A percentile compares a stretch with the other conserved stretches of the same genome.
Conservation (phyloP, 1,284 basidiomycete genomes). For the Neotropicomus parvogracilis region DNA sequence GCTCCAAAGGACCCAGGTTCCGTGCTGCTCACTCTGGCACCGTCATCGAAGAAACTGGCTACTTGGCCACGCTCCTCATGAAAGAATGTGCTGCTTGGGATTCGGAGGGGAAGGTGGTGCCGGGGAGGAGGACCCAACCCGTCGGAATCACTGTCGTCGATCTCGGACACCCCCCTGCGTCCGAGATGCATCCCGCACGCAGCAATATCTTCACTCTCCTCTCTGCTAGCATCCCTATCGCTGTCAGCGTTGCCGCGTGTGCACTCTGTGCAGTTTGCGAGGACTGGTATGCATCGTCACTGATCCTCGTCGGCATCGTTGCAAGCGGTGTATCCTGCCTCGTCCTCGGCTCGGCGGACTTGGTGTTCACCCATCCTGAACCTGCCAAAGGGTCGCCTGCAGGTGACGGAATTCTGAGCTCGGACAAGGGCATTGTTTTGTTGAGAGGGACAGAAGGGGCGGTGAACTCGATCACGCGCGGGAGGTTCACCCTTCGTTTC, state of each 20-base stretch:
- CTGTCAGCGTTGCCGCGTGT: conserved; percentile 17
- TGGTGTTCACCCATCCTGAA: no score
- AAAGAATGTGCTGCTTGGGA: background rate
- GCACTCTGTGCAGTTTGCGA: conserved; percentile 11
- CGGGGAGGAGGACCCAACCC: conserved; percentile 10
- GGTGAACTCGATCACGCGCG: conserved; percentile 20
- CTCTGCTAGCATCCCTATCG: conserved; percentile 20
- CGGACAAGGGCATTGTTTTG: conserved; percentile 18
- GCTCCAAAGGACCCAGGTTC: no score
- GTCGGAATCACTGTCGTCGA: conserved; percentile 18
- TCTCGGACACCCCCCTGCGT: conserved; percentile 1
- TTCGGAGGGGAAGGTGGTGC: background rate
- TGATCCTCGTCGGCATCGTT: no score
- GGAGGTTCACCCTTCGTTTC: background rate
- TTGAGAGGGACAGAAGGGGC: no score
- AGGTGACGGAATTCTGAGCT: conserved; percentile 28
- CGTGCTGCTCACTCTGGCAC: no score
- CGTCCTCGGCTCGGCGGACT: no score
- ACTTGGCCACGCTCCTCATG: no score
- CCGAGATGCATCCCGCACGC: background rate
- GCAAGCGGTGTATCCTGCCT: conserved; percentile 26
- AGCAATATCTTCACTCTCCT: background rate
- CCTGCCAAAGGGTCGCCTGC: conserved; percentile 23
- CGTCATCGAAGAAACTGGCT: no score
- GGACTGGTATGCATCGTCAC: conserved; percentile 27